Evolutionary conservation across 2,329 filamentous ascomycete species (phyloP).

Genomic region (Epichloe gansuensis): DNA sequence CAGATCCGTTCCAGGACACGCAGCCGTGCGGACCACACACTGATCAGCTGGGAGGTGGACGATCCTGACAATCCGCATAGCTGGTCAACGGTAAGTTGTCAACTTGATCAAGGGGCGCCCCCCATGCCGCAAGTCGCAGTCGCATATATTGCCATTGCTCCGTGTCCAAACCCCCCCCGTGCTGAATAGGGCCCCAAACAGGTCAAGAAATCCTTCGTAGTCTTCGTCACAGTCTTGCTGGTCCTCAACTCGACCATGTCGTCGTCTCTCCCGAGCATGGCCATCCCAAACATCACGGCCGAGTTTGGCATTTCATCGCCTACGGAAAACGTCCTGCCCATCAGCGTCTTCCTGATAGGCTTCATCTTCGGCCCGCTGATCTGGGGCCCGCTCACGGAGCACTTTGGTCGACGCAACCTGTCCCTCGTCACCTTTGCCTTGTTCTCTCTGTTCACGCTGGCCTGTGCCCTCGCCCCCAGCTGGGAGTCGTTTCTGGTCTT

Average conservation of each 20-base stretch:
- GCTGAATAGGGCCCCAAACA: constrained; percentile 13
- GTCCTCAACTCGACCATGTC: constrained; percentile 58
- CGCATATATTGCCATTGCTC: no score
- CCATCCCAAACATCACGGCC: constrained; percentile 41
- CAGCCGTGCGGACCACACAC: constrained; percentile 19
- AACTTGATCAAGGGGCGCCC: no score
- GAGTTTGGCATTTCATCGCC: constrained; percentile 42
- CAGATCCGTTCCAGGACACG: constrained; percentile 22
- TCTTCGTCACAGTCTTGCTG: constrained; percentile 41
- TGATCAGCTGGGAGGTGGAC: constrained; percentile 33
- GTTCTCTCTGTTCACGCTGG: constrained; percentile 37
- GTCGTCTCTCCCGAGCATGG: constrained; percentile 51
- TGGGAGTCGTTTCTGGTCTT: constrained; percentile 42
- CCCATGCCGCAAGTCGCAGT: no score
- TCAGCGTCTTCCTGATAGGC: constrained; percentile 50
- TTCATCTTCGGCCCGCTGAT: constrained; percentile 49
- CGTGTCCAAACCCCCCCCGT: no score
- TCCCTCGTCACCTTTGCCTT: constrained; percentile 28
- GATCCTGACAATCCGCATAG: constrained; percentile 42
- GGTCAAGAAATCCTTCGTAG: constrained; percentile 40
- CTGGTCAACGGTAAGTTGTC: constrained; percentile 27
- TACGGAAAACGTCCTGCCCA: constrained; percentile 38
- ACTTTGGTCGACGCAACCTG: constrained; percentile 39
- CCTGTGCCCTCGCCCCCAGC: constrained; percentile 36
- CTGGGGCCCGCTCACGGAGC: constrained; percentile 53